Evolutionary conservation across 2,329 filamentous ascomycete genomes (phyloP).

Genomic region (Plenodomus lindquistii): DNA sequence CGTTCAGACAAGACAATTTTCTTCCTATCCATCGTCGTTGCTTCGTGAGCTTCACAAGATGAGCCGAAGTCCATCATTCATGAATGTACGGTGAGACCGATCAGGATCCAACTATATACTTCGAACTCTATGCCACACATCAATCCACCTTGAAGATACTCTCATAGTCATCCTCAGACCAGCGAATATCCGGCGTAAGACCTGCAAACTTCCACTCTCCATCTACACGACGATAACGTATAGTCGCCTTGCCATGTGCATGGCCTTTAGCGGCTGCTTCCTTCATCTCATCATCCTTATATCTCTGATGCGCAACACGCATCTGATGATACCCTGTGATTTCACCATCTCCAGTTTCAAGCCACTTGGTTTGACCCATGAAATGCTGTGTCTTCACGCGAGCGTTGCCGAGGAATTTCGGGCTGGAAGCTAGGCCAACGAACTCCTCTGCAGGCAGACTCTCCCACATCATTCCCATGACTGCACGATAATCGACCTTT

Average conservation of each 20-base stretch:
- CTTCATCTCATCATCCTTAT: slow-evolving; percentile 4
- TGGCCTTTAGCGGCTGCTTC: slow-evolving; percentile 7
- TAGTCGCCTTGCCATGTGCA: slow-evolving; percentile 4
- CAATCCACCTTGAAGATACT: slow-evolving; percentile 1
- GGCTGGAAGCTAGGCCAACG: slow-evolving; percentile 7
- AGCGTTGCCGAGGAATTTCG: slow-evolving; percentile 11
- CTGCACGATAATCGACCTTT: slow-evolving; percentile 8
- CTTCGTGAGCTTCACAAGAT: neutral
- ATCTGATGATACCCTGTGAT: slow-evolving; percentile 14
- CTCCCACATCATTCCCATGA: slow-evolving; percentile 9
- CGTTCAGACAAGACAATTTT: too few species aligned
- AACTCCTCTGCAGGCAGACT: slow-evolving; percentile 14
- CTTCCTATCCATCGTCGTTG: too few species aligned
- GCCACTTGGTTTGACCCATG: slow-evolving; percentile 10
- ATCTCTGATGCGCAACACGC: slow-evolving; percentile 12
- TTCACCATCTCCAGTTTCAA: neutral
- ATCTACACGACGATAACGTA: slow-evolving; percentile 6
- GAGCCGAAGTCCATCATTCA: too few species aligned
- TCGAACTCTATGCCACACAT: too few species aligned
- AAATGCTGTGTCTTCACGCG: slow-evolving; percentile 15
- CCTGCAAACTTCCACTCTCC: slow-evolving; percentile 10
- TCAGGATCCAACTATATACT: too few species aligned
- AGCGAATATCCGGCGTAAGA: slow-evolving; percentile 5
- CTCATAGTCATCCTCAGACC: slow-evolving; percentile 12
- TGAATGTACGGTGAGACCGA: too few species aligned